Base-by-base conservation (phyloP, 1,139 yeast species). In the Yamadazyma triangularis region DNA sequence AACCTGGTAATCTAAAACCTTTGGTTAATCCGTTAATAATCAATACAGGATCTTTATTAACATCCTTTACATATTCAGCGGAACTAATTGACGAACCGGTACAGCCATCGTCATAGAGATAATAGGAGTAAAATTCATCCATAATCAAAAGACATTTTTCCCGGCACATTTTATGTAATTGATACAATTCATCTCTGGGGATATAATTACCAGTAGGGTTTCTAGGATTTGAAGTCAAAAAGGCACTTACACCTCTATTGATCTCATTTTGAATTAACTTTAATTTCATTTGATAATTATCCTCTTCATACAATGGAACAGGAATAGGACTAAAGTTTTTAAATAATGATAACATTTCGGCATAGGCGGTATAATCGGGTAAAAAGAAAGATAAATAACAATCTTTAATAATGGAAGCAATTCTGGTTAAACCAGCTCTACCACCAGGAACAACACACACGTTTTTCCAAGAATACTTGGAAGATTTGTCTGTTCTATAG, bases 391-490 rank as follows among this genome's bases (percentile, higher is more conserved):
- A 72, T 35, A 78, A 56, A 48, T 77, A 77, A 46, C 83, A 67
- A 51, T 78, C 83, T 35, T 73, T 64, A 36, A 78, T 66, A 40
- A 78, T 76, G 9, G 83, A 75, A 15, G 85, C 85, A 42, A 77
- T 77, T 52, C 85, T 66, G 15, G 80, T 77, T 41, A 78, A 58
- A 0, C 84, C 85, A 13, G 83, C 82, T 48, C 85, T 64, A 3
- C 85, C 85, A 20, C 85, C 85, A 7, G 85, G 84, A 2, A 78
- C 83, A 42, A 78, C 67, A 52, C 82, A 77, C 15, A 78, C 83
- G 44, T 77, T 77, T 48, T 76, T 79, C 58, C 73, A 73, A 13
- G 83, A 74, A 49, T 78, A 78, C 51, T 77, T 70, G 22, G 79
- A 72, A 14, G 51, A 44, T 48, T 64, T 68, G 31, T 64, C 67